These are phyloP conservation scores for Kalmusia sp. DNA, from an alignment of 2,329 filamentous ascomycete species.

Conservation along the genomic window DNA sequence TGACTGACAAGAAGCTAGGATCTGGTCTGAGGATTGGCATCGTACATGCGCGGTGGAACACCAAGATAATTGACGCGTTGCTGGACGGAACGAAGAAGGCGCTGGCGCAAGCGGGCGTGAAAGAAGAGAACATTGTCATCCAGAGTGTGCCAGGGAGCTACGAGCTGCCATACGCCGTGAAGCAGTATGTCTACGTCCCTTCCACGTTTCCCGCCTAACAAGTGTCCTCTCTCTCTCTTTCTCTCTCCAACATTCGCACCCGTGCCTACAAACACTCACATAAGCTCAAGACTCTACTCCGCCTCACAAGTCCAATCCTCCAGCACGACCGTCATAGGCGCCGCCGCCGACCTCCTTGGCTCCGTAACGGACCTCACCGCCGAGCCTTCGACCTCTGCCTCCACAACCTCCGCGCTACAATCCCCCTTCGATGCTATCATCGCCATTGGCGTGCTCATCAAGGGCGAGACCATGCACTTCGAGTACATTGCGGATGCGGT, in stretches of 20 bases:
- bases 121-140: slow-evolving; percentile 84
- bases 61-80: slow-evolving; percentile 83
- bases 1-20: slow-evolving; percentile 49
- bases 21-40: slow-evolving; percentile 85
- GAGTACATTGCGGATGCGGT: slow-evolving; percentile 96
- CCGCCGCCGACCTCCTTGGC: slow-evolving; percentile 66
- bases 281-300: slow-evolving; percentile 71
- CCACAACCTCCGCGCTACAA: slow-evolving; percentile 48
- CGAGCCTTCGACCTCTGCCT: slow-evolving; percentile 29
- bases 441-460: slow-evolving; percentile 94
- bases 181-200: slow-evolving; percentile 66
- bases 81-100: slow-evolving; percentile 80
- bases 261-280: slow-evolving; percentile 5
- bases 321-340: slow-evolving; percentile 61
- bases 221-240: too few species aligned
- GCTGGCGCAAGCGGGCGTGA: slow-evolving; percentile 80
- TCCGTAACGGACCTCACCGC: slow-evolving; percentile 23
- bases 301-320: slow-evolving; percentile 85
- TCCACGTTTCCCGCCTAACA: too few species aligned
- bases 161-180: slow-evolving; percentile 90
- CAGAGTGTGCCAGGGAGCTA: slow-evolving; percentile 93
- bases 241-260: too few species aligned
- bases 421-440: slow-evolving; percentile 90
- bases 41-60: slow-evolving; percentile 96
- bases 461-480: slow-evolving; percentile 99